Evolutionary conservation across 768 basidiomycete genomes (phyloP).

Genomic region (Gautieria morchelliformis): DNA sequence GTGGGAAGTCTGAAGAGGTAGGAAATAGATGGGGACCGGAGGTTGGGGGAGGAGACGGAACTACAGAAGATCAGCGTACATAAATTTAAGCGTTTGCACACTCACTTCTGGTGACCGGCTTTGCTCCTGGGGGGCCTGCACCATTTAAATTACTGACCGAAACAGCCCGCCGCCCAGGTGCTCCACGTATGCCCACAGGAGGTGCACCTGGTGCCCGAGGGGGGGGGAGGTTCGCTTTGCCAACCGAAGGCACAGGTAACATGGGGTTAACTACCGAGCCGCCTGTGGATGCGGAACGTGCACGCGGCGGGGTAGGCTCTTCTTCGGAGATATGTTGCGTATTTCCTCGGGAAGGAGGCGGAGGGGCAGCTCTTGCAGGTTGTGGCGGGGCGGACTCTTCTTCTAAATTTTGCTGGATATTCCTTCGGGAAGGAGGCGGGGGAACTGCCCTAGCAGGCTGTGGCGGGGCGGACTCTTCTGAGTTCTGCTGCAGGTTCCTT

Average conservation of each 20-base stretch:
- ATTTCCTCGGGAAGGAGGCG: constrained; percentile 29
- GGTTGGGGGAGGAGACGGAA: constrained; percentile 50
- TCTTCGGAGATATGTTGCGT: neutral
- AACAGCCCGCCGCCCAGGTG: constrained; percentile 11
- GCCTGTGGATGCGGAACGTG: constrained; percentile 35
- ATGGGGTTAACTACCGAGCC: constrained; percentile 23
- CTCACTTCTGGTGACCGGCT: constrained; percentile 15
- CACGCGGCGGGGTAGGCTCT: constrained; percentile 24
- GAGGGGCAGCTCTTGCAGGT: constrained; percentile 24
- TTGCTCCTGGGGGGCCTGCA: neutral
- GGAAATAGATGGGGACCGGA: constrained; percentile 67
- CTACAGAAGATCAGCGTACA: constrained; percentile 19
- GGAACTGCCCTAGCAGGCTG: constrained; percentile 19
- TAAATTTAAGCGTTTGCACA: neutral
- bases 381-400: constrained; percentile 16
- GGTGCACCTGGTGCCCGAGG: constrained; percentile 17
- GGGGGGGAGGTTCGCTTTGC: constrained; percentile 13
- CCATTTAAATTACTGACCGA: constrained; percentile 8
- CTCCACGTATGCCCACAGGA: neutral
- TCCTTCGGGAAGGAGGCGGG: constrained; percentile 32
- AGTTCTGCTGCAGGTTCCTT: neutral
- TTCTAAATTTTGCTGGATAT: neutral
- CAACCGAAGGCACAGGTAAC: constrained; percentile 20
- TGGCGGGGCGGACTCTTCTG: neutral
- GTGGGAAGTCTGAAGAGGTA: constrained; percentile 62